These are phyloP conservation scores for Obba rivulosa DNA, from an alignment of 768 basidiomycete genomes.

Conservation along the genomic window DNA sequence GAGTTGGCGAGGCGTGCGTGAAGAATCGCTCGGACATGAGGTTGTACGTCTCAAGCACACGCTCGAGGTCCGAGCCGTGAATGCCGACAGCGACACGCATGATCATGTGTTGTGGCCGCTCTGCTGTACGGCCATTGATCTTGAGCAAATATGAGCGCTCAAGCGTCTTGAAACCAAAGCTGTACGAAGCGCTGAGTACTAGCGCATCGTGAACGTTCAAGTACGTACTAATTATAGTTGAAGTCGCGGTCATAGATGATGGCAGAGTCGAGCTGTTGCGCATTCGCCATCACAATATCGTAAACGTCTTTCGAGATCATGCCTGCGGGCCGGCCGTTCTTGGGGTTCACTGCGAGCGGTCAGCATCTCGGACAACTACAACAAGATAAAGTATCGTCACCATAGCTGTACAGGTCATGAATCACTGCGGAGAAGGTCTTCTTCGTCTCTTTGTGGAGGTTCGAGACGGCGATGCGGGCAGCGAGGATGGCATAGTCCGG, in stretches of 20 bases:
- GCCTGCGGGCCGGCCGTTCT: conserved; percentile 79
- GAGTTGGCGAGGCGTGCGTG: conserved; percentile 95
- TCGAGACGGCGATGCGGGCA: conserved; percentile 97
- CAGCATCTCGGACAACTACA: neutral
- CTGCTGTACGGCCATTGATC: conserved; percentile 90
- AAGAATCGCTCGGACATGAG: conserved; percentile 98
- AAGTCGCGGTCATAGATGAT: conserved; percentile 99
- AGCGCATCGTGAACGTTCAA: neutral
- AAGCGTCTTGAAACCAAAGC: conserved; percentile 99
- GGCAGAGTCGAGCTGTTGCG: conserved; percentile 80
- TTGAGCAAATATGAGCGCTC: conserved; percentile 96
- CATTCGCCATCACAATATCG: conserved; percentile 74
- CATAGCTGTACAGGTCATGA: conserved; percentile 83
- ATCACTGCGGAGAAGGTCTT: conserved; percentile 94
- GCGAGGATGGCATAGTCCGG: conserved; percentile 98
- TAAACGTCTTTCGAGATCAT: conserved; percentile 93
- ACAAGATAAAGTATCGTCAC: conserved; percentile 31
- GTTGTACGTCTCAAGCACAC: conserved; percentile 87
- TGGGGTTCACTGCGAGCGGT: conserved; percentile 72
- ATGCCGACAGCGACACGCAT: conserved; percentile 99
- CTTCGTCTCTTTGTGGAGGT: conserved; percentile 98
- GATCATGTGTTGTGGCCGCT: conserved; percentile 97
- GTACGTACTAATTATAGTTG: conserved; percentile 84
- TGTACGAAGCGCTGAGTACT: conserved; percentile 21
- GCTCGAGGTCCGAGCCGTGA: conserved; percentile 85